Conservation (phyloP, 768 basidiomycete species). For the Russula olivacea region DNA sequence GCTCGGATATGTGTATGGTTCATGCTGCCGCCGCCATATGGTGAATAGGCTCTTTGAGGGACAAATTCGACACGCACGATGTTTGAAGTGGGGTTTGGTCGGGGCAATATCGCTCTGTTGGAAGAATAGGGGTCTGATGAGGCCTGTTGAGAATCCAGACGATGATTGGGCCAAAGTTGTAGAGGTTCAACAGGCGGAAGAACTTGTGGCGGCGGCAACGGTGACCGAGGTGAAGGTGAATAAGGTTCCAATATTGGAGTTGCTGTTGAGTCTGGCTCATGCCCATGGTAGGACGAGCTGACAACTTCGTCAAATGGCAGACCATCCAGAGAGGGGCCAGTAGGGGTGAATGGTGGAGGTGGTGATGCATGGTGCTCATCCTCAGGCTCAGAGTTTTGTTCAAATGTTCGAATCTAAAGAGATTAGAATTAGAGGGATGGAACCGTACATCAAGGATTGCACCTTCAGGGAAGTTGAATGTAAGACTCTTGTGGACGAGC, state of each 20-base stretch:
- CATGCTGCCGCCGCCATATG: constrained; percentile 16
- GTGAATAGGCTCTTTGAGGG: constrained; percentile 44
- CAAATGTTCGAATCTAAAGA: neutral
- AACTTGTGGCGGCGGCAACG: neutral
- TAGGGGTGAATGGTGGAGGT: constrained; percentile 39
- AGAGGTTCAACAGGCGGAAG: constrained; percentile 1
- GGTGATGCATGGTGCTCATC: constrained; percentile 24
- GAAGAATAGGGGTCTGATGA: neutral
- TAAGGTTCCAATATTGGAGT: constrained; percentile 25
- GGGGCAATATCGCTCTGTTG: neutral
- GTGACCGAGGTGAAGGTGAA: neutral
- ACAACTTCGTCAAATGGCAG: constrained; percentile 34
- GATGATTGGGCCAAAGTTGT: neutral
- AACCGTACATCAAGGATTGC: neutral
- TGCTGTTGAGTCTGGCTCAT: constrained; percentile 25
- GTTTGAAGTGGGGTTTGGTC: constrained; percentile 2
- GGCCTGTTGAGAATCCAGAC: neutral
- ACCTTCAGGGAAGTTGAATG: constrained; percentile 8
- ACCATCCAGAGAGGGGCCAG: constrained; percentile 37
- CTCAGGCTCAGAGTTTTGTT: neutral
- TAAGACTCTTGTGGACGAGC: neutral
- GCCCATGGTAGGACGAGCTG: constrained; percentile 23
- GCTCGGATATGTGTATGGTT: constrained; percentile 21
- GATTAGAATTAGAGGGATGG: neutral
- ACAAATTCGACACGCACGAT: constrained; percentile 34